Evolutionary conservation across 257 asterid genomes (phyloP), one percentile per base, ranked within the genome.

Genomic region (Solanum acaule): DNA sequence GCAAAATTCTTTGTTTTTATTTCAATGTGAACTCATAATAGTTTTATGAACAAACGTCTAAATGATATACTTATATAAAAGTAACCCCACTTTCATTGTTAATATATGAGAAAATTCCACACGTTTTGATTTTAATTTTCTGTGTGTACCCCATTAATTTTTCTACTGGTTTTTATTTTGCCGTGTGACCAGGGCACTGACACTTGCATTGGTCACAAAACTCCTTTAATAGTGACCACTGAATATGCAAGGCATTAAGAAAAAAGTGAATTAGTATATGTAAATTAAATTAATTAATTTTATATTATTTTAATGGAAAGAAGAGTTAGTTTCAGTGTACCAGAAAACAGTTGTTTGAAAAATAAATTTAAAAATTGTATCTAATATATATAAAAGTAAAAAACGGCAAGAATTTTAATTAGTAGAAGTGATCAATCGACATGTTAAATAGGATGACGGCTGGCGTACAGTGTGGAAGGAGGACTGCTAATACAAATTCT

Each of bases 401-500:
- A 13, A 25, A 40, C 4, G 63, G n/a, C 65, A 78, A n/a, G n/a
- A 78, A 7, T 56, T 18, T 6, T 56, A 6, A 56, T 20, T 20
- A 20, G 67, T 56, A 20, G 67, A 56, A 56, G 25, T 56, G 25
- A 56, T 56, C 25, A 56, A 56, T 56, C 67, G 11, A 44, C 27
- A 27, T 25, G 86, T 29, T 27, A 29, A 37, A 11, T 82, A 46
- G 70, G 1, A 81, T 3, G 86, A 46, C 29, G 72, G 33, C 52
- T 81, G 86, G 85, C 85, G 13, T 75, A 23, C 29, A 38, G 89
- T 87, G 89, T 88, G 71, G 72, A 85, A 70, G 20, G 76, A 77
- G 37, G 87, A 89, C 90, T 77, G 44, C 40, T 8, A 4, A 59
- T 40, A 23, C 34, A 63, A 86, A 61, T 85, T 85, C 89, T 29